Percentiles rank a stretch among this genome's conserved stretches.
These are phyloP conservation scores for Mycena olivaceomarginata DNA, from an alignment of 768 basidiomycete genomes.

Conservation along the genomic window DNA sequence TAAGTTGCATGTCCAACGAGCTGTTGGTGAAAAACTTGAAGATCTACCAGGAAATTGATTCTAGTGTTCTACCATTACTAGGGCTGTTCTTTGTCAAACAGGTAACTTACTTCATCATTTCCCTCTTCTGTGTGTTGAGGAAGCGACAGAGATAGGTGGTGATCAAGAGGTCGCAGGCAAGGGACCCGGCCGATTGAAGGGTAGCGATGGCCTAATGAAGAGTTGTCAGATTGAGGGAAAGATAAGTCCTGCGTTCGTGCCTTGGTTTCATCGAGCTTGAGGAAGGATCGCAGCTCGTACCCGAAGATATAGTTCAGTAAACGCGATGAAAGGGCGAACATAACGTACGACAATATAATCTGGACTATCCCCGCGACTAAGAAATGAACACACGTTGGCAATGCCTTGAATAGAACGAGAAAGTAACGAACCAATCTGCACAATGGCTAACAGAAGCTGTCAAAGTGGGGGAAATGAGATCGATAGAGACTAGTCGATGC, in stretches of 20 bases:
- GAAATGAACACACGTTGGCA: not conserved
- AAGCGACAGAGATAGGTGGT: constrained; percentile 17
- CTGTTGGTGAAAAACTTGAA: no score
- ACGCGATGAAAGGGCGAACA: not conserved
- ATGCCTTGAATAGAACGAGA: not conserved
- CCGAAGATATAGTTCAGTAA: not conserved
- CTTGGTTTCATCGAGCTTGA: constrained; percentile 21
- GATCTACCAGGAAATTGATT: constrained; percentile 36
- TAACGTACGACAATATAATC: not conserved
- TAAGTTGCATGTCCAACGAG: no score
- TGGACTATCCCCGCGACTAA: constrained; percentile 13
- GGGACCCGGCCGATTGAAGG: constrained; percentile 33
- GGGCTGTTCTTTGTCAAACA: not conserved
- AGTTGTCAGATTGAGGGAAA: no score
- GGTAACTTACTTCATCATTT: constrained; percentile 22
- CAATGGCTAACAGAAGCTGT: constrained; percentile 2
- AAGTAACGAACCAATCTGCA: not conserved
- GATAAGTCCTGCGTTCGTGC: not conserved
- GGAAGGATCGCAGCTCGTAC: not conserved
- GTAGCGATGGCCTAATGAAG: constrained; percentile 30
- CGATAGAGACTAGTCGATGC: no score
- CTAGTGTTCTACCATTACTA: constrained; percentile 1
- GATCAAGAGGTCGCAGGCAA: constrained; percentile 36
- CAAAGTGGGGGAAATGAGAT: not conserved
- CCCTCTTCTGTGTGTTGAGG: constrained; percentile 34